These are phyloP conservation scores for Alternaria angustiovoidea DNA, from an alignment of 2,329 filamentous ascomycete species.

Conservation along the genomic window DNA sequence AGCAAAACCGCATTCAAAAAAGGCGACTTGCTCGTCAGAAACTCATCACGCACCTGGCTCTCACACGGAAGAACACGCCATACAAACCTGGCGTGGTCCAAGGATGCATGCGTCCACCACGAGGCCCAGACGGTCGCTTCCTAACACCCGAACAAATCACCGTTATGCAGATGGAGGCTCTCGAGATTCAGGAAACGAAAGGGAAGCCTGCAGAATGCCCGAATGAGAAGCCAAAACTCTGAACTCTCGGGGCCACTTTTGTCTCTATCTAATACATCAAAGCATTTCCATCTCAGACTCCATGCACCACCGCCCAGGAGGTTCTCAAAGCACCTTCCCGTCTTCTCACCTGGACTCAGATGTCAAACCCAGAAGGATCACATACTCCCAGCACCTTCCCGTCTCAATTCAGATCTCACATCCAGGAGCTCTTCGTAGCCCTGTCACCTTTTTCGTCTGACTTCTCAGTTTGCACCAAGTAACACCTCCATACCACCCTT, in stretches of 20 bases:
- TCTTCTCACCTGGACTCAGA: neutral
- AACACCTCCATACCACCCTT: neutral
- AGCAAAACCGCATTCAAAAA: slow-evolving; percentile 8
- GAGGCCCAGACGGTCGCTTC: slow-evolving; percentile 5
- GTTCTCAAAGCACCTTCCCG: neutral
- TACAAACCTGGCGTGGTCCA: neutral
- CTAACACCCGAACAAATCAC: slow-evolving; percentile 4
- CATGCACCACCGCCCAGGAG: neutral
- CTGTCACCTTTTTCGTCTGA: neutral
- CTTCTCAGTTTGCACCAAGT: neutral
- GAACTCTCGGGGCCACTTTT: neutral
- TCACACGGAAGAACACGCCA: neutral
- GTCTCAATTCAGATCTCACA: neutral
- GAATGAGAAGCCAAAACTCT: slow-evolving; percentile 7
- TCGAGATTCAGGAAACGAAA: neutral
- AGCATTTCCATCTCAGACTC: neutral
- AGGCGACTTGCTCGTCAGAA: slow-evolving; percentile 11
- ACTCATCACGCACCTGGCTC: neutral
- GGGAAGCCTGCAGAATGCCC: too few relatives aligned
- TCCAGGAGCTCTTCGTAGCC: neutral
- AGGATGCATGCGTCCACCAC: neutral
- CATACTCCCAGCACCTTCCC: neutral
- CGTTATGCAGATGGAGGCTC: neutral
- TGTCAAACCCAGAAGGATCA: neutral
- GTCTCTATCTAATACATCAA: neutral